Conservation (phyloP, 2,329 filamentous ascomycete genomes). For the Raffaelea albimanens region DNA sequence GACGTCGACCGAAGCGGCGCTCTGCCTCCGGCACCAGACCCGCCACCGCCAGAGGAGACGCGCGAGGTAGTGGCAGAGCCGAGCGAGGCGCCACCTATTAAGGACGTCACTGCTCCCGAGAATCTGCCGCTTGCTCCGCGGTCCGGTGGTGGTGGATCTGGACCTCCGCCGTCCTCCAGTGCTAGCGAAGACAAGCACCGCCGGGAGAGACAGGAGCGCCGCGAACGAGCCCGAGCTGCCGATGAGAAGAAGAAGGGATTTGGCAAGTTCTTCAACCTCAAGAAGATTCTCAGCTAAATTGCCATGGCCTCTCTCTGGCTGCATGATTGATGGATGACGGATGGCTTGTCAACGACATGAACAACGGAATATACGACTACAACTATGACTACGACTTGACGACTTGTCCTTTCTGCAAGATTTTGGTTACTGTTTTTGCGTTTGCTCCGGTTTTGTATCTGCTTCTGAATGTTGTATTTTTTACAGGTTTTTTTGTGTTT, state of each 20-base stretch:
- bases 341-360: background rate
- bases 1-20: background rate
- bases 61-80: background rate
- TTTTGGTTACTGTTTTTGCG: background rate
- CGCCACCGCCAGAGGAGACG: background rate
- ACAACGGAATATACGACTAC: background rate
- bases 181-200: slow-evolving; percentile 12
- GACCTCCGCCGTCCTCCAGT: slow-evolving; percentile 2
- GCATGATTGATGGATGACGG: too few relatives aligned
- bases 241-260: slow-evolving; percentile 12
- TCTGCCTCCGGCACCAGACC: background rate
- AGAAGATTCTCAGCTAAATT: background rate
- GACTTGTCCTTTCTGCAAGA: background rate
- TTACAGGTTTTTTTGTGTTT: background rate
- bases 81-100: too few relatives aligned
- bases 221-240: slow-evolving; percentile 9
- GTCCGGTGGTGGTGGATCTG: background rate
- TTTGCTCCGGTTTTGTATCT: background rate
- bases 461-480: background rate
- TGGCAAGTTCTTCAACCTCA: slow-evolving; percentile 10
- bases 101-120: background rate
- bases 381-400: background rate
- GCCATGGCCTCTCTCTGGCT: too few relatives aligned
- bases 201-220: slow-evolving; percentile 12
- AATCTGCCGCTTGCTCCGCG: background rate